Base-by-base conservation (phyloP, 805 yeast genomes). In the Blastobotrys chiropterorum region DNA sequence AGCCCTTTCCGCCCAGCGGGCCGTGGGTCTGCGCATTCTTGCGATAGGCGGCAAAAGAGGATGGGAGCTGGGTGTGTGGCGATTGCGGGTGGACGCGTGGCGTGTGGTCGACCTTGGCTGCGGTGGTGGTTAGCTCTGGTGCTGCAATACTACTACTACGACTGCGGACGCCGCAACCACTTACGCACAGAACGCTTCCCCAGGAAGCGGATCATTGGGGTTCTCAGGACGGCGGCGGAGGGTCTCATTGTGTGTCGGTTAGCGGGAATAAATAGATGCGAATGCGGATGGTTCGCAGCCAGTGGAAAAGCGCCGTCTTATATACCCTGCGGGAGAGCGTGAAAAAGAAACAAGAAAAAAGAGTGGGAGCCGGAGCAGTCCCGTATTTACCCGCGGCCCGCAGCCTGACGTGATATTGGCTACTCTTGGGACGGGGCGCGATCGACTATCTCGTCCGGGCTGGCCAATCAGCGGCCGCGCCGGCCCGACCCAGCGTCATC, bases 191-290 rank as follows among this genome's bases (percentile, higher is more conserved):
- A 3, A 47, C 89, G 84, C 46, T 90, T 90, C 42, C 97, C 97
- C 46, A 89, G 79, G 65, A 92, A 92, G 64, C 84, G 85, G 71
- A 92, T 92, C 67, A 82, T 73, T 14, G 95, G 97, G 20, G 67
- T 61, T 51, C 69, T 62, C 46, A 60, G 53, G 7, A 56, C 55
- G 15, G 53, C 55, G 26, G 55, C 26, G 19, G 72, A 48, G 31
- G 63, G 49, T 46, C 68, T 62, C 72, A 68, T 68, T 49, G 47
- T 48, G 48, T 43, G 34, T 26, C n/a, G n/a, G 34, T 26, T 26
- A 26, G 34, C 34, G 34, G 34, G n/a, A n/a, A n/a, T n/a, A n/a
- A 26, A 26, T 26, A 26, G 11, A 26, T 26, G 11, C 34, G 34
- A 11, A 11, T 26, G 11, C 34, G 34, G 34, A 26, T 11, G n/a